These are phyloP conservation scores for Dendrocalamus latiflorus DNA, from an alignment of 202 grass and related monocot genomes.

Conservation along the genomic window DNA sequence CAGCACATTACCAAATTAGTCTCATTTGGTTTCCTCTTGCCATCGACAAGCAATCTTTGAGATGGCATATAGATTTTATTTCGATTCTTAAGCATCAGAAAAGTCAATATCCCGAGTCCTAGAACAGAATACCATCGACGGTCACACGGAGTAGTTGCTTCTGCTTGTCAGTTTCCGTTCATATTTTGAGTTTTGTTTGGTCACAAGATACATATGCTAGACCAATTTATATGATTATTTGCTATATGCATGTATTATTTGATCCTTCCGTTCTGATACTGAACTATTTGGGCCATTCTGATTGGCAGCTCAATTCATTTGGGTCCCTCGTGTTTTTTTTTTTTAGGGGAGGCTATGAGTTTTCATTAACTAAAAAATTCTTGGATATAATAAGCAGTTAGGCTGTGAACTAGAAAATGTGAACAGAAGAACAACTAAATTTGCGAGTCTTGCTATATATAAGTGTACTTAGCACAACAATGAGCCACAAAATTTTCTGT, in stretches of 20 bases:
- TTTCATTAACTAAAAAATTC: too few relatives aligned
- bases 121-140: conserved; percentile 3
- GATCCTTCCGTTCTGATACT: neutral
- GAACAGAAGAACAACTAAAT: too few relatives aligned
- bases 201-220: conserved; percentile 9
- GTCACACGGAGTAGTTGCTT: conserved; percentile 8
- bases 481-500: too few relatives aligned
- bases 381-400: too few relatives aligned
- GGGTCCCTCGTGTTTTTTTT: neutral
- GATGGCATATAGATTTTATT: conserved; percentile 13
- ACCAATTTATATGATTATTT: conserved; percentile 24
- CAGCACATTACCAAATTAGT: conserved; percentile 14
- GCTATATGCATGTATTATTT: neutral
- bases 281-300: neutral
- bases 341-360: too few relatives aligned
- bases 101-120: neutral
- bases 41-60: neutral
- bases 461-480: too few relatives aligned
- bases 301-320: neutral
- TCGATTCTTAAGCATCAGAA: neutral
- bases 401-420: too few relatives aligned
- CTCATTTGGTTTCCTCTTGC: neutral
- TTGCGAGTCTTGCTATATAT: too few relatives aligned
- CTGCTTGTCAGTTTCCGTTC: neutral
- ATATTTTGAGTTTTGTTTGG: conserved; percentile 17